These are phyloP conservation scores for Fulvia fulva DNA, from an alignment of 2,329 filamentous ascomycete genomes.

Conservation along the genomic window DNA sequence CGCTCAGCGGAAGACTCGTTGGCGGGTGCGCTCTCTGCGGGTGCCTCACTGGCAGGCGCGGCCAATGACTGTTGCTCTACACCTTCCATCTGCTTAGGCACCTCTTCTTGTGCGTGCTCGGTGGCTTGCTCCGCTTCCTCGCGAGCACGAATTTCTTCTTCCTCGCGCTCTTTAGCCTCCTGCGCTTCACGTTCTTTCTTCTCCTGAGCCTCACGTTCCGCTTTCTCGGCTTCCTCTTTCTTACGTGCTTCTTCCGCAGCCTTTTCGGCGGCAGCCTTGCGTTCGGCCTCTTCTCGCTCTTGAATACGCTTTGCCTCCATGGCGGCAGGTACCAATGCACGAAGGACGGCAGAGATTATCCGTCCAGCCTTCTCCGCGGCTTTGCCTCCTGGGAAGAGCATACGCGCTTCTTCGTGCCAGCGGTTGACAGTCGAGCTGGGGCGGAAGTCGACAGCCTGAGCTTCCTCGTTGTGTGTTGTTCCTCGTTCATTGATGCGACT, in stretches of 20 bases:
- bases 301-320: constrained; percentile 73
- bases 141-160: constrained; percentile 34
- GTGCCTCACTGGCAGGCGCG: constrained; percentile 34
- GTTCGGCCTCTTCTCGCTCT: constrained; percentile 64
- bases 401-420: constrained; percentile 85
- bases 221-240: constrained; percentile 58
- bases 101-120: constrained; percentile 32
- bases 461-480: constrained; percentile 53
- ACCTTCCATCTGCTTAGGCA: constrained; percentile 62
- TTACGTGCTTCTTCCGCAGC: constrained; percentile 58
- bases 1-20: constrained; percentile 49
- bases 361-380: constrained; percentile 66
- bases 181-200: constrained; percentile 49
- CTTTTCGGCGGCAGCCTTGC: constrained; percentile 61
- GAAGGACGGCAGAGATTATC: constrained; percentile 66
- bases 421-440: constrained; percentile 68
- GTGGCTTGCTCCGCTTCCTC: constrained; percentile 29
- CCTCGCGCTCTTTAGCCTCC: constrained; percentile 45
- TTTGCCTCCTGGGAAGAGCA: constrained; percentile 67
- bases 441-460: constrained; percentile 72
- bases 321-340: constrained; percentile 74
- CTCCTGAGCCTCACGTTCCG: constrained; percentile 51
- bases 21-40: constrained; percentile 42
- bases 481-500: constrained; percentile 44
- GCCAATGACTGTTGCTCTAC: constrained; percentile 56